These are phyloP conservation scores for Alternaria gaisen DNA, from an alignment of 2,329 filamentous ascomycete genomes.

Conservation along the genomic window DNA sequence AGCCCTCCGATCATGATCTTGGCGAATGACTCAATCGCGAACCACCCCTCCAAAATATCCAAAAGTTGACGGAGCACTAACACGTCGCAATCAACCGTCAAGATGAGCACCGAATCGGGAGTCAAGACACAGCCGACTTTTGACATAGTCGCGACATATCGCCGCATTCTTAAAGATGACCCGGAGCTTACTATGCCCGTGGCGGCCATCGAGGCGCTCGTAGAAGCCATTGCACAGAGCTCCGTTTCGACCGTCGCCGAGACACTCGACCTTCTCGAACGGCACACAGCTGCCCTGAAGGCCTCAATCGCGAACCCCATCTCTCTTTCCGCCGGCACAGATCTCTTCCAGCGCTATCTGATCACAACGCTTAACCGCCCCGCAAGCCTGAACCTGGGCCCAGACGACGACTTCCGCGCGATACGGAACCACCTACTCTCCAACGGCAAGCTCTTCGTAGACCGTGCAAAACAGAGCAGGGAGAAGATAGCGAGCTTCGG, in stretches of 20 bases:
- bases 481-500: slow-evolving; percentile 84
- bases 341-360: slow-evolving; percentile 94
- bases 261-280: slow-evolving; percentile 84
- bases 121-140: slow-evolving; percentile 41
- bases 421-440: slow-evolving; percentile 83
- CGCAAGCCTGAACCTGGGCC: slow-evolving; percentile 53
- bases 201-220: slow-evolving; percentile 90
- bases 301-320: slow-evolving; percentile 85
- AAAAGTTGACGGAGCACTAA: slow-evolving; percentile 7
- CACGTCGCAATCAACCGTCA: slow-evolving; percentile 15
- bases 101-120: slow-evolving; percentile 36
- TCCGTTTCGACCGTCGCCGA: slow-evolving; percentile 90
- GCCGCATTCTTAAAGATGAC: slow-evolving; percentile 71
- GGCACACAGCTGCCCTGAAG: slow-evolving; percentile 80
- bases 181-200: slow-evolving; percentile 93
- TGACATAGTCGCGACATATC: slow-evolving; percentile 72
- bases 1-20: slow-evolving; percentile 17
- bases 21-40: slow-evolving; percentile 23
- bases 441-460: slow-evolving; percentile 87
- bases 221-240: slow-evolving; percentile 81
- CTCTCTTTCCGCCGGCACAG: slow-evolving; percentile 90
- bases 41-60: slow-evolving; percentile 34
- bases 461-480: slow-evolving; percentile 83
- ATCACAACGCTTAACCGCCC: slow-evolving; percentile 73
- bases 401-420: slow-evolving; percentile 77